Percentiles rank a stretch among this genome's conserved stretches.
These are phyloP conservation scores for Lumnitzera racemosa DNA, from an alignment of 345 rosid genomes.

Conservation along the genomic window DNA sequence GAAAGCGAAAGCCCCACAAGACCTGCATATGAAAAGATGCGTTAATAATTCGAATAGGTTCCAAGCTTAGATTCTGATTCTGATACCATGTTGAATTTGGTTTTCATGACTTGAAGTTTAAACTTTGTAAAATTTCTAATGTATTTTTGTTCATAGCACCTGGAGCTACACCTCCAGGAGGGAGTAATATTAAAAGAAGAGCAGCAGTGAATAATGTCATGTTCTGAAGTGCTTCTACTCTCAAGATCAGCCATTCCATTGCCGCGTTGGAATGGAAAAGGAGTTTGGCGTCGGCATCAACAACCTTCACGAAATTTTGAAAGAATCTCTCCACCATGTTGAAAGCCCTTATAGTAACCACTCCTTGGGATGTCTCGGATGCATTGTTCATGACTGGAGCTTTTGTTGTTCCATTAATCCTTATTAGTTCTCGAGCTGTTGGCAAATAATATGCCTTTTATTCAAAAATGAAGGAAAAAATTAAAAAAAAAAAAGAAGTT, in stretches of 20 bases:
- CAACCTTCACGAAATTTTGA: conserved; percentile 46
- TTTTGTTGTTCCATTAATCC: conserved; percentile 89
- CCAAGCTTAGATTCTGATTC: too few species aligned
- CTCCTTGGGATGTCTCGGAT: conserved; percentile 82
- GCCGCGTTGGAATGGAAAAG: conserved; percentile 72
- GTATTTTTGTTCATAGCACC: conserved; percentile 18
- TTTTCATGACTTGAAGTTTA: too few species aligned
- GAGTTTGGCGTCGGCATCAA: conserved; percentile 63
- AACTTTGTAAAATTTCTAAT: not conserved
- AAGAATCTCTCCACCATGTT: conserved; percentile 56
- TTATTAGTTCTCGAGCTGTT: conserved; percentile 69
- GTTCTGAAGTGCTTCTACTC: conserved; percentile 70
- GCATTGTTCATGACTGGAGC: conserved; percentile 91
- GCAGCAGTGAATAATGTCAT: conserved; percentile 60
- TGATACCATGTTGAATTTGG: too few species aligned
- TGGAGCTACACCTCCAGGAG: conserved; percentile 48
- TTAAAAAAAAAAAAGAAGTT: not conserved
- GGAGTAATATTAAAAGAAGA: conserved; percentile 61
- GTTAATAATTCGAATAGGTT: not conserved
- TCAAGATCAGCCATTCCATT: conserved; percentile 71
- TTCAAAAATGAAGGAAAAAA: too few species aligned
- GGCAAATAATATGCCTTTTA: conserved; percentile 62
- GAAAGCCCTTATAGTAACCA: conserved; percentile 78
- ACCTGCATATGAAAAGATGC: conserved; percentile 20
- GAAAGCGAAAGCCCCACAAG: conserved; percentile 75